These are phyloP conservation scores for Arthrobotrys conoides DNA, from an alignment of 2,329 filamentous ascomycete genomes.

Conservation along the genomic window DNA sequence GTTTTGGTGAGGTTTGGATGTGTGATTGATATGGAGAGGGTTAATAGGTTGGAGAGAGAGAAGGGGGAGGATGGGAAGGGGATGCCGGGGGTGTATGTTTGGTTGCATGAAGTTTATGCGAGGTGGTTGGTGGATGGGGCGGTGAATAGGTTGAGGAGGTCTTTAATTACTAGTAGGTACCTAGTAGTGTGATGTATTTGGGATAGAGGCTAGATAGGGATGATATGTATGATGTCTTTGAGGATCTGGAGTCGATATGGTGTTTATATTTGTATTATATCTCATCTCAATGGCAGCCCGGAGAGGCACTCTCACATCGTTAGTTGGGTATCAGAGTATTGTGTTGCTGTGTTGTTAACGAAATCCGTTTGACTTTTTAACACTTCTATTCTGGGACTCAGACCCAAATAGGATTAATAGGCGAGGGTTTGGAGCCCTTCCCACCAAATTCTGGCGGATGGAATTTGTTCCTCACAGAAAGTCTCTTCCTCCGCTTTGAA, in stretches of 20 bases:
- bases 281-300: constrained; percentile 25
- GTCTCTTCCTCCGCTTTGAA: constrained; percentile 24
- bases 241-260: background rate
- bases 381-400: background rate
- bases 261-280: constrained; percentile 5
- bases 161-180: background rate
- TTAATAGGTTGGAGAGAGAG: constrained; percentile 31
- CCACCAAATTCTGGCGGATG: constrained; percentile 32
- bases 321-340: background rate
- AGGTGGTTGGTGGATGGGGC: constrained; percentile 55
- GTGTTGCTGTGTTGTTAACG: constrained; percentile 27
- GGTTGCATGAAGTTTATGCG: constrained; percentile 60
- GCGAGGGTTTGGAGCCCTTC: constrained; percentile 57
- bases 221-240: constrained; percentile 3
- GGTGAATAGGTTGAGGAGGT: constrained; percentile 24
- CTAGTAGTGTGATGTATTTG: no score
- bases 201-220: no score
- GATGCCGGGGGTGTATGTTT: constrained; percentile 37
- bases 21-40: constrained; percentile 51
- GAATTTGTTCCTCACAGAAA: constrained; percentile 43
- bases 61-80: constrained; percentile 42
- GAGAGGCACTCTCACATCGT: background rate
- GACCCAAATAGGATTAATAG: constrained; percentile 30
- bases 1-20: constrained; percentile 54
- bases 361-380: constrained; percentile 16